phyloP scores from a whole-genome alignment of 495 filamentous ascomycete genomes.

The Aspergillus wentii region DNA sequence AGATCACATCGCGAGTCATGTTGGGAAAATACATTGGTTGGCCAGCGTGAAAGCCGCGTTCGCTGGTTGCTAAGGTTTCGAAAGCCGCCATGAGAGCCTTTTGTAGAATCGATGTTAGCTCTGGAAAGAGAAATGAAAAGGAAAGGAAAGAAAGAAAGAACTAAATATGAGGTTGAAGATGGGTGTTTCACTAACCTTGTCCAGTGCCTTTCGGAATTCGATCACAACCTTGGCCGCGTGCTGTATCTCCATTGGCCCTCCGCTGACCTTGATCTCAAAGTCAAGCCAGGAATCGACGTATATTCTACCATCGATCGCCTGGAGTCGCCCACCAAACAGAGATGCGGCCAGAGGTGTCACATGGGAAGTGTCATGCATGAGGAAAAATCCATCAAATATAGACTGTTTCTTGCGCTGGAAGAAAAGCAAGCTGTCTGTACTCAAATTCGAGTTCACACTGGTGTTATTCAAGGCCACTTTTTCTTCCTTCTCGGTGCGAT shows the following conservation, averaged over 20 bases:
- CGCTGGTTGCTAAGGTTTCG: not conserved
- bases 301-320: conserved; percentile 20
- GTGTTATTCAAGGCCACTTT: not conserved
- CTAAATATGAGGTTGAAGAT: too few relatives aligned
- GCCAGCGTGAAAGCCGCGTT: not conserved
- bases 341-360: conserved; percentile 38
- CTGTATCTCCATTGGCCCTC: conserved; percentile 7
- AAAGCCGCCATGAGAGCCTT: conserved; percentile 1
- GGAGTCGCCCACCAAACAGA: conserved; percentile 49
- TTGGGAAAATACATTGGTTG: not conserved
- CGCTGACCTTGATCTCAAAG: conserved; percentile 24
- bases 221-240: conserved; percentile 31
- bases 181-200: too few relatives aligned
- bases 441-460: too few relatives aligned
- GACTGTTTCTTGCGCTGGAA: conserved; percentile 1
- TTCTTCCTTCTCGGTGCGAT: not conserved
- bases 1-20: not conserved
- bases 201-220: conserved; percentile 41
- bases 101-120: not conserved
- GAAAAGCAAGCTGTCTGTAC: not conserved
- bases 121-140: not conserved
- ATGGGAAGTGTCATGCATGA: conserved; percentile 30
- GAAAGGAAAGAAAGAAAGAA: too few relatives aligned
- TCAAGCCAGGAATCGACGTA: conserved; percentile 48
- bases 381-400: too few relatives aligned